Base-by-base conservation (phyloP, 2,329 filamentous ascomycete genomes). In the Lasiodiplodia sp. region DNA sequence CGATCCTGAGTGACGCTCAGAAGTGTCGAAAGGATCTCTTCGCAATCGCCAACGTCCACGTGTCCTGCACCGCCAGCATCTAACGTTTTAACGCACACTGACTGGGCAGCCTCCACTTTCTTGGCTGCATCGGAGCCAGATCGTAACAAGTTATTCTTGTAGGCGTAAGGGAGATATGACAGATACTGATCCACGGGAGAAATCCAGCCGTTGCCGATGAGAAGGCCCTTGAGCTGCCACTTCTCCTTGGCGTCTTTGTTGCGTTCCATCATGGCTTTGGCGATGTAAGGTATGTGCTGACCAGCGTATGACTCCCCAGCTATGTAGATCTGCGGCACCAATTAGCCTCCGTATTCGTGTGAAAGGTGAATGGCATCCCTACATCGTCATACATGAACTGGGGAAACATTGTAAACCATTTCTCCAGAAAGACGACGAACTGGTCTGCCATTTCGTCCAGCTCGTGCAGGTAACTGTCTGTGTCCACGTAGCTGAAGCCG, bases 141-240 rank as follows among this genome's bases (percentile, higher is more conserved):
- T 72, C 89, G 77, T 49, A 98, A 80, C 23, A 99, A 79, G 11
- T 89, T 90, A 75, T 89, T 89, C 69, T 94, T 87, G 78, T 96
- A 93, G 53, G 92, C 91, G 75, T 89, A 98, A 37, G 90, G 87
- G 11, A 97, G 83, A 77, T 97, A 97, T 0, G 95, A 86, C 37
- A 91, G 89, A 79, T 98, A 99, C 78, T 99, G 96, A 60, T 97
- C 92, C 8, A 84, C 83, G 1, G 95, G 94, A 2, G 94, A 92
- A 66, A 99, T 95, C 96, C 96, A 99, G 49, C 95, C 96, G 78
- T 99, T 99, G 67, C 96, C 96, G 70, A 99, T 98, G 44, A 99
- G 79, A 23, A 99, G 83, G 10, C 95, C 96, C 72, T 90, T 87
- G 34, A 99, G 82, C 63, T 91, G 91, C 96, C 95, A 99, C 31